These are phyloP conservation scores for Naganishia vishniacii DNA, from an alignment of 768 basidiomycete species.

Conservation along the genomic window DNA sequence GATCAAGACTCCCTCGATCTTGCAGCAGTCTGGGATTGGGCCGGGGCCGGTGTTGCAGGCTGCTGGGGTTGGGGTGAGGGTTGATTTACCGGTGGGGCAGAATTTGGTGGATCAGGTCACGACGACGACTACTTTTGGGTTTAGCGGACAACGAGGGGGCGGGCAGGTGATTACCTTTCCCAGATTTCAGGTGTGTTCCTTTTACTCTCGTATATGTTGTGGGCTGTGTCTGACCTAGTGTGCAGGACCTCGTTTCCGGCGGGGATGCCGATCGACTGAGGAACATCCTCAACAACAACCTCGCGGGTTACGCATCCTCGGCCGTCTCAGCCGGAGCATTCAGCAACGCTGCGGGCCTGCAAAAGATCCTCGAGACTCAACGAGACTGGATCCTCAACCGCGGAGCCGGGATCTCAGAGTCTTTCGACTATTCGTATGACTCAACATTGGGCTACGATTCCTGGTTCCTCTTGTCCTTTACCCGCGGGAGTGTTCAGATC, in stretches of 20 bases:
- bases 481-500: conserved; percentile 40
- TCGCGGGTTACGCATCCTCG: conserved; percentile 36
- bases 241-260: conserved; percentile 34
- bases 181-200: conserved; percentile 27
- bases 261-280: conserved; percentile 30
- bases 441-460: conserved; percentile 30
- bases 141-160: conserved; percentile 28
- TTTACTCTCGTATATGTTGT: background rate
- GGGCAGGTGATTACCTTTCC: conserved; percentile 34
- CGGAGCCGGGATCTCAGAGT: conserved; percentile 35
- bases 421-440: conserved; percentile 25
- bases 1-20: conserved; percentile 38
- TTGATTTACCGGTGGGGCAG: conserved; percentile 40
- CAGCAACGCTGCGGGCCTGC: conserved; percentile 30
- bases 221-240: too few species aligned
- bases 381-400: conserved; percentile 40
- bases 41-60: conserved; percentile 30
- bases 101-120: conserved; percentile 44
- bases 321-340: conserved; percentile 36
- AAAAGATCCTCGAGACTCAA: conserved; percentile 38
- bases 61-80: conserved; percentile 33
- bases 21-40: conserved; percentile 43
- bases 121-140: conserved; percentile 33
- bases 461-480: conserved; percentile 42
- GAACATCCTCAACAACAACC: conserved; percentile 35